Conservation (phyloP, 495 filamentous ascomycete genomes). For the Friedmanniomyces endolithicus region DNA sequence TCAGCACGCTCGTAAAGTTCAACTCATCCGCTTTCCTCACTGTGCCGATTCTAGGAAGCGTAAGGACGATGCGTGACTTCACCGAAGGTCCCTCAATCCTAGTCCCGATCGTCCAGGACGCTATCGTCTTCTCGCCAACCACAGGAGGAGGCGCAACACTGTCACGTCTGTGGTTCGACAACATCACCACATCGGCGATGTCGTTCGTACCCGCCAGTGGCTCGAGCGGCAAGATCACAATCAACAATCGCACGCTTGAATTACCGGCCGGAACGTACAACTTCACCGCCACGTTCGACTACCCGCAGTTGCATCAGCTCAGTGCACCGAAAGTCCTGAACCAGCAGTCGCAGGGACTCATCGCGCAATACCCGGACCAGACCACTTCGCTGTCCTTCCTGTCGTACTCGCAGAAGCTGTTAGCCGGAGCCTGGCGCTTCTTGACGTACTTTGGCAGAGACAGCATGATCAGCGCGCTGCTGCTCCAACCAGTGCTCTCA, state of each 20-base stretch:
- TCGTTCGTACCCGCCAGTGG: slow-evolving; percentile 31
- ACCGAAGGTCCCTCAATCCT: slow-evolving; percentile 45
- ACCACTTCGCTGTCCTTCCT: slow-evolving; percentile 47
- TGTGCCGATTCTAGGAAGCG: slow-evolving; percentile 46
- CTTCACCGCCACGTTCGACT: slow-evolving; percentile 48
- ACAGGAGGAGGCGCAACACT: slow-evolving; percentile 35
- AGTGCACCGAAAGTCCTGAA: slow-evolving; percentile 39
- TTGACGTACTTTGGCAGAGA: slow-evolving; percentile 57
- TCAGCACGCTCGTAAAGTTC: slow-evolving; percentile 40
- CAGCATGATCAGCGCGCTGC: slow-evolving; percentile 46
- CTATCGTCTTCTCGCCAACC: slow-evolving; percentile 34
- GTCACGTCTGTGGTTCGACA: slow-evolving; percentile 48
- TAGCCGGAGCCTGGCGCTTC: slow-evolving; percentile 55
- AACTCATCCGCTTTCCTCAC: slow-evolving; percentile 43
- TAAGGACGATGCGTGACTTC: slow-evolving; percentile 50
- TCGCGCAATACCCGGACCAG: slow-evolving; percentile 34
- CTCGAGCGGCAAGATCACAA: slow-evolving; percentile 21
- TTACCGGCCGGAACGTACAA: slow-evolving; percentile 43
- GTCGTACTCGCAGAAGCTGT: slow-evolving; percentile 48
- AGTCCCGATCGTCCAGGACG: slow-evolving; percentile 40
- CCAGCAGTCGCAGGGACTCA: slow-evolving; percentile 34
- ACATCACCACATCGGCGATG: slow-evolving; percentile 42
- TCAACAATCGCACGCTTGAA: slow-evolving; percentile 33
- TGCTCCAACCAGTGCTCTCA: slow-evolving; percentile 47
- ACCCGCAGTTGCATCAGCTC: slow-evolving; percentile 47